phyloP scores from a whole-genome alignment of 257 asterid genomes.

The Eustoma russellianum region DNA sequence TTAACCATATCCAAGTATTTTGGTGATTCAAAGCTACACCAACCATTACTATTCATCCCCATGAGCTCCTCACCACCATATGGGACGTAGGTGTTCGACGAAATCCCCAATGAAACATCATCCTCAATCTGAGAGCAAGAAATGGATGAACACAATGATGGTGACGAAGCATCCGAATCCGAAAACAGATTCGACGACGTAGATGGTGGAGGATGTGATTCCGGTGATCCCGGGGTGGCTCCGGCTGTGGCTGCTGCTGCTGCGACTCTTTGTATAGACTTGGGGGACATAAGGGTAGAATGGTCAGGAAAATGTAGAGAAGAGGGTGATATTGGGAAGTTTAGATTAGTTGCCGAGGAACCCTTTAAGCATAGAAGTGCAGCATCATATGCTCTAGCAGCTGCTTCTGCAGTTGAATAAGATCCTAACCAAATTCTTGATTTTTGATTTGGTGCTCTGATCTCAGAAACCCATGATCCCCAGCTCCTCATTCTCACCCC shows the following conservation, averaged over 20 bases:
- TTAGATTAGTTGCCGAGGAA: slow-evolving; percentile 45
- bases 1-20: slow-evolving; percentile 54
- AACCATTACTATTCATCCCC: slow-evolving; percentile 14
- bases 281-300: slow-evolving; percentile 41
- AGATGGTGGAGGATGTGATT: slow-evolving; percentile 13
- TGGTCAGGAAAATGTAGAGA: background rate
- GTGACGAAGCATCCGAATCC: slow-evolving; percentile 6
- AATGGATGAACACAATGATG: background rate
- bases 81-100: slow-evolving; percentile 1
- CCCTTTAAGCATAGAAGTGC: slow-evolving; percentile 81
- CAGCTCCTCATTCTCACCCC: slow-evolving; percentile 97
- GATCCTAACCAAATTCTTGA: slow-evolving; percentile 95
- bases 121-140: slow-evolving; percentile 20
- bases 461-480: slow-evolving; percentile 92
- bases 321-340: slow-evolving; percentile 41
- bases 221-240: slow-evolving; percentile 6
- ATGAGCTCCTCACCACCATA: slow-evolving; percentile 1
- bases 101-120: background rate
- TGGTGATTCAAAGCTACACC: slow-evolving; percentile 76
- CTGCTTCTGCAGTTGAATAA: slow-evolving; percentile 86
- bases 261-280: slow-evolving; percentile 65
- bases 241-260: slow-evolving; percentile 39
- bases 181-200: slow-evolving; percentile 13
- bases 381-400: slow-evolving; percentile 96
- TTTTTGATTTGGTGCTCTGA: slow-evolving; percentile 89